These are phyloP conservation scores for Ormosia semicastrata DNA, from an alignment of 306 rosid genomes.

Conservation along the genomic window DNA sequence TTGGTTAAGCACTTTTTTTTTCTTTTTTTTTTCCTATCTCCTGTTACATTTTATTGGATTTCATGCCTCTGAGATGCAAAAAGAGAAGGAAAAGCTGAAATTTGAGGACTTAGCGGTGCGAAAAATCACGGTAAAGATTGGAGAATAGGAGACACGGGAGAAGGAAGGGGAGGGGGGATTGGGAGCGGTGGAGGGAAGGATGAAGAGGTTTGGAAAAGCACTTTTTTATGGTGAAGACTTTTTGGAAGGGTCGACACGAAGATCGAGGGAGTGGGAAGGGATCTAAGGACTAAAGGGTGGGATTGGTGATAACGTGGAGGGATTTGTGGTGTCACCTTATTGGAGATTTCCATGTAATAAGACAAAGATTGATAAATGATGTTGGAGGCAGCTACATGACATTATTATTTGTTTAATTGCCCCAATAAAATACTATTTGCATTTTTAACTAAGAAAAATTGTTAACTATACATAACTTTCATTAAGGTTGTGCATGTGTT, in stretches of 20 bases:
- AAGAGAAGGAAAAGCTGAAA: neutral
- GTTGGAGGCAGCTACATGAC: slow-evolving; percentile 25
- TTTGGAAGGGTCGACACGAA: slow-evolving; percentile 25
- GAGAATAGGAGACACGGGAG: neutral
- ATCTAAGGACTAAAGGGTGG: slow-evolving; percentile 20
- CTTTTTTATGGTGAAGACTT: slow-evolving; percentile 8
- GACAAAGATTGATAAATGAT: slow-evolving; percentile 36
- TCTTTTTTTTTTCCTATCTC: too few relatives aligned
- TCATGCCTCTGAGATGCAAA: neutral
- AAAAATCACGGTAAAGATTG: neutral
- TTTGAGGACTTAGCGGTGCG: neutral
- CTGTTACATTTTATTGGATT: neutral
- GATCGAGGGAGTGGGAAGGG: neutral
- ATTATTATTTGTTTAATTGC: neutral
- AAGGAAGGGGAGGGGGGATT: neutral
- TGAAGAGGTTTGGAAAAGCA: slow-evolving; percentile 24
- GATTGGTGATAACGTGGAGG: slow-evolving; percentile 39
- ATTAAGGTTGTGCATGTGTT: too few relatives aligned
- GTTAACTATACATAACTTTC: too few relatives aligned
- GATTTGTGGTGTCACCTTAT: slow-evolving; percentile 38
- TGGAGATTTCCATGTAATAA: slow-evolving; percentile 35
- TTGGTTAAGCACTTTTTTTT: neutral
- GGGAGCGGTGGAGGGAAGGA: neutral
- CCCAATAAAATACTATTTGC: slow-evolving; percentile 3
- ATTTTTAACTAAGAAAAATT: neutral